phyloP scores from a whole-genome alignment of 2,329 filamentous ascomycete species.

The Epicoccum nigrum region DNA sequence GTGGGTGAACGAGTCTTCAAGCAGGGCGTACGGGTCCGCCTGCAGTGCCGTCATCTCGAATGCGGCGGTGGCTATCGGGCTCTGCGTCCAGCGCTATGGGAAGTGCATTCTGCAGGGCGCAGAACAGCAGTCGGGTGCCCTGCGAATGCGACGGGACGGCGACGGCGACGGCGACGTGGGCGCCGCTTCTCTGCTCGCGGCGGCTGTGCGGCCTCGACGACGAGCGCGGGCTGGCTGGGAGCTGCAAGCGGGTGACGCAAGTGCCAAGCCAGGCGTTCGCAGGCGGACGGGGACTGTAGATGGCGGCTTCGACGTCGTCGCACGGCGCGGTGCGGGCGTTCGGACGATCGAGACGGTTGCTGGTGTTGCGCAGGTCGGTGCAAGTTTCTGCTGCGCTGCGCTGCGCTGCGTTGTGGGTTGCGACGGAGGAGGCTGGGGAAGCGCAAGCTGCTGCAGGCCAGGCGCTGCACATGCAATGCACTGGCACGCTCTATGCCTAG shows the following conservation, averaged over 20 bases:
- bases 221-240: background rate
- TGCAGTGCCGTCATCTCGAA: conserved; percentile 30
- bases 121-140: conserved; percentile 11
- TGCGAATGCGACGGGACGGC: too few species aligned
- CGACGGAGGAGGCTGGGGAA: conserved; percentile 21
- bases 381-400: conserved; percentile 16
- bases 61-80: background rate
- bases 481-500: too few species aligned
- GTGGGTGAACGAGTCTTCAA: conserved; percentile 41
- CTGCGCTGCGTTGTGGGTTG: too few species aligned
- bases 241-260: conserved; percentile 30
- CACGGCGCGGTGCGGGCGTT: background rate
- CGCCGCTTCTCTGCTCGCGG: conserved; percentile 14
- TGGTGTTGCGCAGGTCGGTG: conserved; percentile 10
- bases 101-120: conserved; percentile 26
- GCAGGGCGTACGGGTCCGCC: conserved; percentile 36
- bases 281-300: background rate
- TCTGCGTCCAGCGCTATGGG: conserved; percentile 16
- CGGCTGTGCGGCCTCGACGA: conserved; percentile 9
- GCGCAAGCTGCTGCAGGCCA: too few species aligned
- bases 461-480: conserved; percentile 14
- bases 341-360: too few species aligned
- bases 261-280: conserved; percentile 30
- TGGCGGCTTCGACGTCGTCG: background rate
- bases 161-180: conserved; percentile 27